A percentile compares a stretch with the other conserved stretches of the same genome.
These are phyloP conservation scores for Microcyclosporella mali DNA, from an alignment of 2,329 filamentous ascomycete species.

Conservation along the genomic window DNA sequence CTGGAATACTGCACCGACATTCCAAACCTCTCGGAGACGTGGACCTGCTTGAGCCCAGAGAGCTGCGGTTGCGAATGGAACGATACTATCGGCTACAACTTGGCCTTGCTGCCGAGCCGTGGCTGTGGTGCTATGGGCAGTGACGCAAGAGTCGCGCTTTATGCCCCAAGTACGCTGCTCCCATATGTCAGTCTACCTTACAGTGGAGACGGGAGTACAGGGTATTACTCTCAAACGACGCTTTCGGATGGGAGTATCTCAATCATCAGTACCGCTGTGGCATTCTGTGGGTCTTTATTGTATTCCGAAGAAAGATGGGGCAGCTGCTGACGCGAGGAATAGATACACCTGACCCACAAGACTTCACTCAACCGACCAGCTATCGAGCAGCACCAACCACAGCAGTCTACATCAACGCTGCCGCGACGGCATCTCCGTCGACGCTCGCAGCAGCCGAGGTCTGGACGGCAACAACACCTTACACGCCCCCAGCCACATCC, in stretches of 20 bases:
- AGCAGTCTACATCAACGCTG: conserved; percentile 11
- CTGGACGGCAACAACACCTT: conserved; percentile 1
- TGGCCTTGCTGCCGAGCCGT: conserved; percentile 19
- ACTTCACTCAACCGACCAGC: conserved; percentile 18
- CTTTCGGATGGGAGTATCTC: conserved; percentile 20
- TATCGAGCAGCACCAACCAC: conserved; percentile 18
- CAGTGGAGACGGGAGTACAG: conserved; percentile 21
- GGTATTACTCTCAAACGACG: conserved; percentile 22
- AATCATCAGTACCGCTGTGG: conserved; percentile 16
- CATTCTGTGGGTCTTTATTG: neutral
- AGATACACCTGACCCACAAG: no score
- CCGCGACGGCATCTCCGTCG: conserved; percentile 16
- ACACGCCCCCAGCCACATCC: neutral
- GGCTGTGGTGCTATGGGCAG: conserved; percentile 28
- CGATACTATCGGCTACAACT: conserved; percentile 6
- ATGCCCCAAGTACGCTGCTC: conserved; percentile 24
- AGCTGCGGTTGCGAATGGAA: conserved; percentile 27
- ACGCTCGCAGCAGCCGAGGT: conserved; percentile 12
- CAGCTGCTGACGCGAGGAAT: neutral
- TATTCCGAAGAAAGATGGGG: conserved; percentile 16
- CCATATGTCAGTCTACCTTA: conserved; percentile 26
- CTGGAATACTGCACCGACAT: conserved; percentile 25
- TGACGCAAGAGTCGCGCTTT: conserved; percentile 26
- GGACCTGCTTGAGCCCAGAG: conserved; percentile 28
- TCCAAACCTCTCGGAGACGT: conserved; percentile 21